Evolutionary conservation across 1,284 basidiomycete genomes (phyloP).

Genomic region (Macrocybe sp.): DNA sequence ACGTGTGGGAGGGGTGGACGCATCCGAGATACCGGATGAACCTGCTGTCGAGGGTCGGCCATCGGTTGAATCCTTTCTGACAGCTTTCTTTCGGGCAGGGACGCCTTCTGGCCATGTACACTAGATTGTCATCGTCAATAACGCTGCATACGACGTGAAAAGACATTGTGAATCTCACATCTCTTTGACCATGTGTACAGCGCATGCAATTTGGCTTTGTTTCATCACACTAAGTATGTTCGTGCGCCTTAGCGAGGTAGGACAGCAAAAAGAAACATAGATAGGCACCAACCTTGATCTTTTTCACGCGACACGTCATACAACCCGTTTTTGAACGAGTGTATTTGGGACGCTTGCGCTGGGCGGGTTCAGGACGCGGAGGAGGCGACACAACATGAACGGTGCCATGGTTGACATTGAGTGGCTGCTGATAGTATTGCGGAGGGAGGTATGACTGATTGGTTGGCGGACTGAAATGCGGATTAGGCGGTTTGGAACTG

Average conservation of each 20-base stretch:
- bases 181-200: conserved; percentile 73
- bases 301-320: conserved; percentile 79
- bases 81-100: conserved; percentile 28
- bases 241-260: conserved; percentile 4
- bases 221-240: conserved; percentile 64
- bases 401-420: neutral
- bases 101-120: conserved; percentile 80
- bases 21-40: conserved; percentile 29
- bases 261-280: conserved; percentile 4
- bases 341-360: conserved; percentile 80
- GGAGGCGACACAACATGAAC: conserved; percentile 44
- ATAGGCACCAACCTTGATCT: conserved; percentile 65
- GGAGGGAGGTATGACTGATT: conserved; percentile 26
- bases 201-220: conserved; percentile 75
- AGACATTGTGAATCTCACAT: conserved; percentile 39
- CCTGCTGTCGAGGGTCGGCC: conserved; percentile 21
- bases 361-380: conserved; percentile 43
- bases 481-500: conserved; percentile 14
- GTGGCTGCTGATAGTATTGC: neutral
- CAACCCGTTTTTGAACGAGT: conserved; percentile 84
- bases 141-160: neutral
- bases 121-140: conserved; percentile 29
- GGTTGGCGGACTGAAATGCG: conserved; percentile 28
- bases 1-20: conserved; percentile 53
- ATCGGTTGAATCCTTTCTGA: conserved; percentile 17